These are phyloP conservation scores for Phytophthora tentaculata DNA, from an alignment of 352 stramenopile genomes.

Conservation along the genomic window DNA sequence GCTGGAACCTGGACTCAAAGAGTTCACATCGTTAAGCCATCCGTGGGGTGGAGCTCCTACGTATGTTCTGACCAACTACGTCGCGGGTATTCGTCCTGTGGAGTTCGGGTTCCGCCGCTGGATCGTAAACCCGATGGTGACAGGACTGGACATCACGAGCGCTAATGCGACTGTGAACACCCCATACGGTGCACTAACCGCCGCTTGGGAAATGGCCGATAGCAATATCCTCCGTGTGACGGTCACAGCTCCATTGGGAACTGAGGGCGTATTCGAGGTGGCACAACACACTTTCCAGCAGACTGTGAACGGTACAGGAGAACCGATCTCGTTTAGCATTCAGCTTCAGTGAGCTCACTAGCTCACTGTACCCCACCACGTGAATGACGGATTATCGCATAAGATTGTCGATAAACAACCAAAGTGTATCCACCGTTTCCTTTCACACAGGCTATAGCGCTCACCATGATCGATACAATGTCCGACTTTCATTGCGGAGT, in stretches of 20 bases:
- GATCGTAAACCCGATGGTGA: slow-evolving; percentile 39
- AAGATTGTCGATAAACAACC: too few relatives aligned
- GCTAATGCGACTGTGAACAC: slow-evolving; percentile 11
- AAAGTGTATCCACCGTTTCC: too few relatives aligned
- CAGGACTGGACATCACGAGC: slow-evolving; percentile 32
- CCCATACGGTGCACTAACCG: neutral
- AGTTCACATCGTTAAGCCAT: slow-evolving; percentile 33
- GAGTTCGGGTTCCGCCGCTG: slow-evolving; percentile 26
- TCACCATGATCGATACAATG: too few relatives aligned
- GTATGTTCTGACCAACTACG: neutral
- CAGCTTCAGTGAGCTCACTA: neutral
- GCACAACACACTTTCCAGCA: neutral
- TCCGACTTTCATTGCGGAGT: neutral
- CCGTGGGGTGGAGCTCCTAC: slow-evolving; percentile 14
- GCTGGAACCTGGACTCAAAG: slow-evolving; percentile 25
- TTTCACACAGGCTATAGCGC: too few relatives aligned
- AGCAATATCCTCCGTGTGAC: neutral
- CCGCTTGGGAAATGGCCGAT: neutral
- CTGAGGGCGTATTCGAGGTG: neutral
- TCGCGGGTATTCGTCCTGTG: slow-evolving; percentile 23
- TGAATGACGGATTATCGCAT: too few relatives aligned
- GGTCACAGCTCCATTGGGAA: neutral
- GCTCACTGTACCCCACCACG: too few relatives aligned
- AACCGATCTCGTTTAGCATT: neutral
- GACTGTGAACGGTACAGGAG: neutral